Percentiles rank a stretch among this genome's conserved stretches.
Conservation (phyloP, 768 basidiomycete genomes). For the Agaricus blazei region DNA sequence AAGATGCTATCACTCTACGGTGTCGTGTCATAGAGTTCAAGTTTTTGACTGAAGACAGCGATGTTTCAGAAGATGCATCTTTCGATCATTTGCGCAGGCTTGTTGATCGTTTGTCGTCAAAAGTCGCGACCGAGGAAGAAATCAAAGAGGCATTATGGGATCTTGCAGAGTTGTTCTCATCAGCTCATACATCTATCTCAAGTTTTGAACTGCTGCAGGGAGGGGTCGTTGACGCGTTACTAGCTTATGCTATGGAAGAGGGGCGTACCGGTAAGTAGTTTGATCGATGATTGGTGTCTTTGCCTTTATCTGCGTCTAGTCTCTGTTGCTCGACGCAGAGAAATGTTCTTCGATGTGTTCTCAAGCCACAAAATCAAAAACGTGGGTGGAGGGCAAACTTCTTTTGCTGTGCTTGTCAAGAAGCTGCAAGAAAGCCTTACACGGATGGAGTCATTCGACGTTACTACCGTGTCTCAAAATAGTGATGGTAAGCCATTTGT, state of each 20-base stretch:
- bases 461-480: constrained; percentile 80
- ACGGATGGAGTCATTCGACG: constrained; percentile 93
- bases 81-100: constrained; percentile 59
- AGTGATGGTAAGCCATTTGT: constrained; percentile 57
- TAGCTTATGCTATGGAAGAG: constrained; percentile 75
- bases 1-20: constrained; percentile 90
- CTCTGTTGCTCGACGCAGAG: constrained; percentile 57
- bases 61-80: constrained; percentile 53
- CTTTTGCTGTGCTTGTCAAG: constrained; percentile 81
- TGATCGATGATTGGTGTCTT: constrained; percentile 9
- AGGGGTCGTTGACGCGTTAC: constrained; percentile 83
- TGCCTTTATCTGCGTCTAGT: constrained; percentile 39
- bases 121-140: constrained; percentile 56
- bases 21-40: constrained; percentile 86
- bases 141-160: constrained; percentile 58
- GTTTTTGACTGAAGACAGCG: constrained; percentile 56
- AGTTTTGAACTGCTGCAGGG: constrained; percentile 96
- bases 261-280: constrained; percentile 46
- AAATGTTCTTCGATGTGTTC: constrained; percentile 78
- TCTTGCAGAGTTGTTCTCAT: constrained; percentile 77
- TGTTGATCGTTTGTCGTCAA: constrained; percentile 57
- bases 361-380: constrained; percentile 45
- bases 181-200: constrained; percentile 74
- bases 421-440: constrained; percentile 95
- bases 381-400: constrained; percentile 42